Evolutionary conservation across 2,329 filamentous ascomycete genomes (phyloP).

Genomic region (Ophiocordyceps sinensis): DNA sequence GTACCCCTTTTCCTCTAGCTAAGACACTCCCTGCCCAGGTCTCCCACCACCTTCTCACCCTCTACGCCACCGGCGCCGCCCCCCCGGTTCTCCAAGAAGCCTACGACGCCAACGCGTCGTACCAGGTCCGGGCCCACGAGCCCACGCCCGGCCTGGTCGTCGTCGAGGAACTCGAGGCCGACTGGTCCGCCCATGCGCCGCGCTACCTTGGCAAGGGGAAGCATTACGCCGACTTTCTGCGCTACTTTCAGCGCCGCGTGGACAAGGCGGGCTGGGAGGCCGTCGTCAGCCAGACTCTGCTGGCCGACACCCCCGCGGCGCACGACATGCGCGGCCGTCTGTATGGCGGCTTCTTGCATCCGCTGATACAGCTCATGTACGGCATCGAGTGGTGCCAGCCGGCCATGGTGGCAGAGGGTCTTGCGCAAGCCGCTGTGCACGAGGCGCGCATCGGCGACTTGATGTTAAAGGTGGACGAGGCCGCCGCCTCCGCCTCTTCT

Average conservation of each 20-base stretch:
- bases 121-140: conserved; percentile 44
- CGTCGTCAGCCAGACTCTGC: conserved; percentile 52
- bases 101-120: conserved; percentile 49
- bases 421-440: conserved; percentile 66
- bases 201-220: conserved; percentile 44
- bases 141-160: conserved; percentile 27
- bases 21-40: conserved; percentile 25
- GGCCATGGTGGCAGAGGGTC: conserved; percentile 63
- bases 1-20: background rate
- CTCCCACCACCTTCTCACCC: conserved; percentile 58
- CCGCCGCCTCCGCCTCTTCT: conserved; percentile 14
- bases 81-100: conserved; percentile 42
- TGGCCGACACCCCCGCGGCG: conserved; percentile 50
- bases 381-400: conserved; percentile 73
- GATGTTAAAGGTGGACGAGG: conserved; percentile 37
- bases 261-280: conserved; percentile 42
- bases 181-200: conserved; percentile 37
- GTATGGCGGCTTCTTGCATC: conserved; percentile 58
- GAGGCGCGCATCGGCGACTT: conserved; percentile 37
- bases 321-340: conserved; percentile 57
- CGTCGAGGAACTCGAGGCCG: conserved; percentile 36
- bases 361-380: conserved; percentile 74
- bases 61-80: conserved; percentile 61
- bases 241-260: conserved; percentile 65
- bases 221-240: conserved; percentile 59